These are phyloP conservation scores for Fusarium pseudograminearum DNA, from an alignment of 2,329 filamentous ascomycete genomes.

Conservation along the genomic window DNA sequence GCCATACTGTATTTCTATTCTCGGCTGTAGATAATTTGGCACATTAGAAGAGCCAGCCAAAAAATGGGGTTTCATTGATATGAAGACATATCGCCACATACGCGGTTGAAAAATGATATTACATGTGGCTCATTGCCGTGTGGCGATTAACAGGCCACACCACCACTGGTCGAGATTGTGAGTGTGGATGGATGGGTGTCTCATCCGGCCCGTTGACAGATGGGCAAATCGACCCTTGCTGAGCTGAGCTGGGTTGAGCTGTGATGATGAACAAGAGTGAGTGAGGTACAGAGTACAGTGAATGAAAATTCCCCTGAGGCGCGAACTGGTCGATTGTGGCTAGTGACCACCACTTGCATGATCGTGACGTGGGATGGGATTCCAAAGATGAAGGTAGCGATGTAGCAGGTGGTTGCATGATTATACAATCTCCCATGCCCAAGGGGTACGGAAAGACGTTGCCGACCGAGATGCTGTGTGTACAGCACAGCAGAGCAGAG, in stretches of 20 bases:
- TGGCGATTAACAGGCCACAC: constrained; percentile 29
- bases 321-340: constrained; percentile 45
- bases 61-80: constrained; percentile 4
- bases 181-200: constrained; percentile 21
- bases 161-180: constrained; percentile 26
- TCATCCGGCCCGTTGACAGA: constrained; percentile 39
- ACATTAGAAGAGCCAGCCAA: constrained; percentile 35
- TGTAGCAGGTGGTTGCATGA: constrained; percentile 17
- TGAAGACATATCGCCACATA: constrained; percentile 29
- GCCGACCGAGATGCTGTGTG: constrained; percentile 15
- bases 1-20: neutral
- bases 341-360: constrained; percentile 35
- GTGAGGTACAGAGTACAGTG: neutral
- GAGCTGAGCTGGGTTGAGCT: constrained; percentile 37
- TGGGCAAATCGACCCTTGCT: constrained; percentile 36
- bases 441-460: constrained; percentile 19
- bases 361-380: constrained; percentile 19
- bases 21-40: neutral
- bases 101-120: constrained; percentile 4
- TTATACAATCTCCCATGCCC: constrained; percentile 15
- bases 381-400: constrained; percentile 6
- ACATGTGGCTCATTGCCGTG: constrained; percentile 41
- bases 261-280: constrained; percentile 18
- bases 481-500: neutral
- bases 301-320: constrained; percentile 33